Evolutionary conservation across 148 eudicot species (phyloP).

Genomic region (Drosera capensis): DNA sequence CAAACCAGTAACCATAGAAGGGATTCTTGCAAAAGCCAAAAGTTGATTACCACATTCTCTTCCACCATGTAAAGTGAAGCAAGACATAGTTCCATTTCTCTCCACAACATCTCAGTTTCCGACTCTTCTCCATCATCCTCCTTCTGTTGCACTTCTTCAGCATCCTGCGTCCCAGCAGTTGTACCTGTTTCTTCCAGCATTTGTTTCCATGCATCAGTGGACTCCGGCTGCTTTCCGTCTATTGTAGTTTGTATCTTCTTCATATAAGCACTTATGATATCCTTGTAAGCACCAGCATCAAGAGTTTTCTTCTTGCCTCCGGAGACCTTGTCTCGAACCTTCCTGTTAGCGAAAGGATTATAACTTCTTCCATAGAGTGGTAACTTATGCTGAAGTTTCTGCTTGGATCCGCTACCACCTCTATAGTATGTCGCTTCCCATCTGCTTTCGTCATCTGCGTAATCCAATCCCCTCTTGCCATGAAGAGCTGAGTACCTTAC

Average conservation of each 20-base stretch:
- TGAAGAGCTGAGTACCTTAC: no score
- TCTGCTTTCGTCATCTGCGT: slow-evolving; percentile 16
- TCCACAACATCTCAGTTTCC: slow-evolving; percentile 71
- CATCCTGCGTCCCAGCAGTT: slow-evolving; percentile 21
- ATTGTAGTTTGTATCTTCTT: slow-evolving; percentile 61
- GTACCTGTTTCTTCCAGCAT: slow-evolving; percentile 29
- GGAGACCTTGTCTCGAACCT: slow-evolving; percentile 30
- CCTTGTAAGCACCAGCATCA: slow-evolving; percentile 46
- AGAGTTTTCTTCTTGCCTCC: slow-evolving; percentile 33
- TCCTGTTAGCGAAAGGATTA: slow-evolving; percentile 11
- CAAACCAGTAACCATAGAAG: neutral
- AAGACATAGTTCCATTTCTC: slow-evolving; percentile 74
- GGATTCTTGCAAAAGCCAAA: neutral
- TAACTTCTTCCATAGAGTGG: slow-evolving; percentile 9
- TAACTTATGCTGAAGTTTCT: slow-evolving; percentile 12
- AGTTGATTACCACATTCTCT: slow-evolving; percentile 30
- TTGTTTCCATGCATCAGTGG: slow-evolving; percentile 68
- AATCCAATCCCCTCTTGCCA: no score
- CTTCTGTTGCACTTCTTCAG: slow-evolving; percentile 18
- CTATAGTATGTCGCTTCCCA: slow-evolving; percentile 2
- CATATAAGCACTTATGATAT: slow-evolving; percentile 70
- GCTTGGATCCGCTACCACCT: slow-evolving; percentile 10
- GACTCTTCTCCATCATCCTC: slow-evolving; percentile 23
- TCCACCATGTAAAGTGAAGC: slow-evolving; percentile 63
- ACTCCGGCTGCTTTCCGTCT: slow-evolving; percentile 41